Evolutionary conservation across 2,329 filamentous ascomycete species (phyloP), one percentile per base, ranked within the genome.

Genomic region (Colletotrichum neosansevieriae): DNA sequence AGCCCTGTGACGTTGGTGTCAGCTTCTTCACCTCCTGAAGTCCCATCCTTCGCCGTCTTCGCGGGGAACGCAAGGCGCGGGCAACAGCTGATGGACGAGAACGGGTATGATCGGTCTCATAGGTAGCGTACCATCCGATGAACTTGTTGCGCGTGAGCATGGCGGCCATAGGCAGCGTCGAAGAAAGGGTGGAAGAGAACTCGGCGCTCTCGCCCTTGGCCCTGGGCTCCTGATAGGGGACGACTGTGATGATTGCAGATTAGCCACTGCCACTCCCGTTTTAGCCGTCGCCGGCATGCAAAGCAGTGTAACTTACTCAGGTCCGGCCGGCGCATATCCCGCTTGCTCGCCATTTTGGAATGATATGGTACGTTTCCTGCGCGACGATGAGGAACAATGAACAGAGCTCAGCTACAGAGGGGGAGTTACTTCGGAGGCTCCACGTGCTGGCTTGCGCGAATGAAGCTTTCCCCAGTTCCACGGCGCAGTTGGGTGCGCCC

Each of bases 111-210:
- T 6, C 6, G 6, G 29, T 29, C 29, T 29, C 10, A 5, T 29
- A 19, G 15, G 11, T 38, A 32, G 32, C 83, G 69, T 79, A 89
- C 87, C 89, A 91, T 76, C 89, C 89, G 66, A 91, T 82, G 75
- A 88, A 96, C 86, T 93, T 92, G 83, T 97, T 97, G 73, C 94
- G 88, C 74, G 92, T 96, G 78, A 97, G 96, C 86, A 97, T 97
- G 71, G 94, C 94, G 67, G 93, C 94, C 95, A 98, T 98, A 67
- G 95, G 95, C 76, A 98, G 85, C 40, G 94, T 97, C 76, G 91
- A 95, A 32, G 86, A 83, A 63, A 91, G 76, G 32, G 85, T 93
- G 80, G 92, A 91, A 60, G 88, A 85, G 79, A 97, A 87, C 76
- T 97, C 94, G 72, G 87, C 83, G 71, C 83, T 75, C 19, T 88